phyloP scores from a whole-genome alignment of 106 monocot genomes.

The Posidonia australis region DNA sequence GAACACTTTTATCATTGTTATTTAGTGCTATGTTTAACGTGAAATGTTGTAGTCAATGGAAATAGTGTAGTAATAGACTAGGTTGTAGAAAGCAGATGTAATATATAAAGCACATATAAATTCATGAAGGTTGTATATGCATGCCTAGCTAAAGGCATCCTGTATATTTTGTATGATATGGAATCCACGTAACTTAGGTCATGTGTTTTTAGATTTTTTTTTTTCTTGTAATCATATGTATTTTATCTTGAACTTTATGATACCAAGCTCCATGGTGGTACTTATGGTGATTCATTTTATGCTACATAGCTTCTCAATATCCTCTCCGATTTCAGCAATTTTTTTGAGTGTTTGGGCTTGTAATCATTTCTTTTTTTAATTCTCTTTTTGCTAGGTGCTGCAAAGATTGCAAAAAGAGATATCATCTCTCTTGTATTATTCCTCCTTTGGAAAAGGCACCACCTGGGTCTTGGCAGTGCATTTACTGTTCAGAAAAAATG shows the following conservation, averaged over 20 bases:
- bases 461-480: conserved; percentile 54
- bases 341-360: neutral
- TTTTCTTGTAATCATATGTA: neutral
- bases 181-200: neutral
- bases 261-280: too few species aligned
- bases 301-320: too few species aligned
- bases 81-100: neutral
- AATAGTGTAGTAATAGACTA: too few species aligned
- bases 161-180: neutral
- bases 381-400: conserved; percentile 36
- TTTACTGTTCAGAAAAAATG: conserved; percentile 46
- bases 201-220: neutral
- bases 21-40: too few species aligned
- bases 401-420: conserved; percentile 51
- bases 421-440: conserved; percentile 66
- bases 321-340: neutral
- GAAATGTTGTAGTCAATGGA: too few species aligned
- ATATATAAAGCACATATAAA: neutral
- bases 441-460: conserved; percentile 35
- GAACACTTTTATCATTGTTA: too few species aligned
- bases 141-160: neutral
- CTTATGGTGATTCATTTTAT: too few species aligned
- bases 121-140: neutral
- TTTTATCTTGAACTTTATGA: neutral
- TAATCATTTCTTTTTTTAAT: neutral